phyloP scores from a whole-genome alignment of 768 basidiomycete genomes.

The Paxillus involutus region DNA sequence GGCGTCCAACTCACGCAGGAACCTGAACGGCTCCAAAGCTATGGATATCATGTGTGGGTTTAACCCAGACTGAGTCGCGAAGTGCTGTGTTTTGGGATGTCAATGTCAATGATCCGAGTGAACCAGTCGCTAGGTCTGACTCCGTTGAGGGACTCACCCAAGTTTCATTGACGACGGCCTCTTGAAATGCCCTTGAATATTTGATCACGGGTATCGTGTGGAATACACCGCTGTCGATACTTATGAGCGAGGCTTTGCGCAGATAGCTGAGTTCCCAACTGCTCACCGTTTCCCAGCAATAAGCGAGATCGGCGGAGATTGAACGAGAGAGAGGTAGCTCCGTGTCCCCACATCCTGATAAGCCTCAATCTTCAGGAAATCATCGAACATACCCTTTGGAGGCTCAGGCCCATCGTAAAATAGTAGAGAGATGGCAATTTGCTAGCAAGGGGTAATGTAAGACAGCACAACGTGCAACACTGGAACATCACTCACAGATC shows the following conservation, averaged over 20 bases:
- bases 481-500: neutral
- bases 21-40: too few relatives aligned
- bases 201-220: constrained; percentile 21
- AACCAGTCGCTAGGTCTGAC: neutral
- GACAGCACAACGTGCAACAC: neutral
- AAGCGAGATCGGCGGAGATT: constrained; percentile 14
- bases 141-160: constrained; percentile 10
- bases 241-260: too few relatives aligned
- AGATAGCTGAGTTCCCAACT: neutral
- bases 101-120: constrained; percentile 16
- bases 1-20: too few relatives aligned
- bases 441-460: neutral
- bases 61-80: too few relatives aligned
- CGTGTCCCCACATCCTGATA: constrained; percentile 16
- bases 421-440: constrained; percentile 33
- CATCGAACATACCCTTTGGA: constrained; percentile 26
- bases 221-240: constrained; percentile 18
- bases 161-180: constrained; percentile 14
- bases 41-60: too few relatives aligned
- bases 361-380: constrained; percentile 25
- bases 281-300: constrained; percentile 24
- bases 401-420: constrained; percentile 55
- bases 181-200: constrained; percentile 21
- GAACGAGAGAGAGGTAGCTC: constrained; percentile 25
- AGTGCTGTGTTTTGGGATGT: too few relatives aligned